Evolutionary conservation across 768 basidiomycete genomes (phyloP).

Genomic region (Coprinellus micaceus): DNA sequence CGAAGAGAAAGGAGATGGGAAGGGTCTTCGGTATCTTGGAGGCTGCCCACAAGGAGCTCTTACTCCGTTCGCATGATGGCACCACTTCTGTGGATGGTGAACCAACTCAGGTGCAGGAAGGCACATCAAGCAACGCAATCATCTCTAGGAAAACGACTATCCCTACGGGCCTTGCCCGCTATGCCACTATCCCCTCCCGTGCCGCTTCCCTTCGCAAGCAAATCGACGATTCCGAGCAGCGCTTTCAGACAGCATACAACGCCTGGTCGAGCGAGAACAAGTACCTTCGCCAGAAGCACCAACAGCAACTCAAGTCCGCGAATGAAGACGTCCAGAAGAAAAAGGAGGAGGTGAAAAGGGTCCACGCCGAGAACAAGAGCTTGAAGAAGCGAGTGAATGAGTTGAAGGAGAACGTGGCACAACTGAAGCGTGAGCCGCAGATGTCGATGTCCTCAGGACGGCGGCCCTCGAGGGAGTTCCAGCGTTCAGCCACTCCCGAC

Average conservation of each 20-base stretch:
- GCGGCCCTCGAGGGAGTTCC: no score
- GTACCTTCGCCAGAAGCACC: conserved; percentile 1
- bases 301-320: background rate
- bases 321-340: background rate
- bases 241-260: background rate
- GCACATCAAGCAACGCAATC: background rate
- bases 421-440: background rate
- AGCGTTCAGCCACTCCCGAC: background rate
- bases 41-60: conserved; percentile 1
- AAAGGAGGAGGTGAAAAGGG: background rate
- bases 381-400: background rate
- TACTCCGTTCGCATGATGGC: background rate
- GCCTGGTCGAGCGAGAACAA: conserved; percentile 5
- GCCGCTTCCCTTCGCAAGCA: background rate
- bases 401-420: background rate
- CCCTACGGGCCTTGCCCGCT: background rate
- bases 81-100: no score
- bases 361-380: background rate
- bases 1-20: background rate
- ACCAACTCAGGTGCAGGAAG: background rate
- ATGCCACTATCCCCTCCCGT: background rate
- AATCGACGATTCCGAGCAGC: background rate
- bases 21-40: conserved; percentile 2
- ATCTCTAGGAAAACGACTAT: background rate
- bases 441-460: background rate